Evolutionary conservation across 208 protist genomes (phyloP).

Genomic region (Wallacemonas rigidus): DNA sequence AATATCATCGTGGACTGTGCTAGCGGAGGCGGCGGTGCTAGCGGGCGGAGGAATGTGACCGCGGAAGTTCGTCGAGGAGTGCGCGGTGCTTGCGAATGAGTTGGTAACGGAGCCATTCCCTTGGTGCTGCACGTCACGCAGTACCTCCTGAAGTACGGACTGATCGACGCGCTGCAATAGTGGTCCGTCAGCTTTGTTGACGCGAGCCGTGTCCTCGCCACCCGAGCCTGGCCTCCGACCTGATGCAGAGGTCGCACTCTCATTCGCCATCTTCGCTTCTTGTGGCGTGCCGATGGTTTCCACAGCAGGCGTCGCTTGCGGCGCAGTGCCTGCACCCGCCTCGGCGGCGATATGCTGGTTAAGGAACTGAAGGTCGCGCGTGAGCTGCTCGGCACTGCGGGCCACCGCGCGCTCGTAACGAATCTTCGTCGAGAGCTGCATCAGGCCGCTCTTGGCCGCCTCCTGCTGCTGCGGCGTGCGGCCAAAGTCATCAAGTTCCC

Average conservation of each 20-base stretch:
- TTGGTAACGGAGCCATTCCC: not conserved
- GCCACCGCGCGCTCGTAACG: slow-evolving; percentile 6
- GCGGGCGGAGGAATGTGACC: too few relatives aligned
- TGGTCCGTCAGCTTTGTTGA: not conserved
- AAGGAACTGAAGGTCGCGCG: slow-evolving; percentile 7
- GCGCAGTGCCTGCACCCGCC: not conserved
- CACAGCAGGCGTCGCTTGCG: not conserved
- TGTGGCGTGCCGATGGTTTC: not conserved
- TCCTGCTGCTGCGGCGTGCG: slow-evolving; percentile 78
- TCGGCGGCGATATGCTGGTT: not conserved
- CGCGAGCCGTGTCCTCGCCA: too few relatives aligned
- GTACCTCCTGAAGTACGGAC: slow-evolving; percentile 10
- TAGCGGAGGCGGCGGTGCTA: not conserved
- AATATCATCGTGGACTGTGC: slow-evolving; percentile 12
- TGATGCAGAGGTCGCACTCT: too few relatives aligned
- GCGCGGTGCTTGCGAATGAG: not conserved
- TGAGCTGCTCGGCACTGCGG: slow-evolving; percentile 11
- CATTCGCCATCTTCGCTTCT: too few relatives aligned
- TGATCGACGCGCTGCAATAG: slow-evolving; percentile 6
- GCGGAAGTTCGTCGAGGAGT: not conserved
- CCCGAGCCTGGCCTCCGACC: too few relatives aligned
- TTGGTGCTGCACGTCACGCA: slow-evolving; percentile 9
- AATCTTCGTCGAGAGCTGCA: slow-evolving; percentile 39
- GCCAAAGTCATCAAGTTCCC: slow-evolving; percentile 71
- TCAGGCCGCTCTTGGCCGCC: slow-evolving; percentile 24